Evolutionary conservation across 2,329 filamentous ascomycete species (phyloP).

Genomic region (Cryphonectria radicalis): DNA sequence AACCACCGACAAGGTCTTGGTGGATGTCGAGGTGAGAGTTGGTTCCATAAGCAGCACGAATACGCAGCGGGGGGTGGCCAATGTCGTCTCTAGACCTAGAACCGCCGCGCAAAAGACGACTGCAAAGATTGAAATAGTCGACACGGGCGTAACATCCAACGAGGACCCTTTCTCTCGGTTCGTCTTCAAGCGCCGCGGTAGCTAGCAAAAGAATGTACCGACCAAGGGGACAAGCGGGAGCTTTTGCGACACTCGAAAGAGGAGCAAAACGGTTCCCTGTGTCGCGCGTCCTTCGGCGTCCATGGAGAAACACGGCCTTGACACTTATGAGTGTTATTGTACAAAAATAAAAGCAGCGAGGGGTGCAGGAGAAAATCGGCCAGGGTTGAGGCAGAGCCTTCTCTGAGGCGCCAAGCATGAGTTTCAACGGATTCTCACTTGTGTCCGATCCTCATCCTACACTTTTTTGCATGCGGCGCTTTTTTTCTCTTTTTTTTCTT

Average conservation of each 20-base stretch:
- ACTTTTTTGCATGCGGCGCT: not conserved
- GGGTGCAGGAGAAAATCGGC: not conserved
- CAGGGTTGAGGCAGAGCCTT: not conserved
- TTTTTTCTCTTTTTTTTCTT: not conserved
- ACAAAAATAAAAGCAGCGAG: not conserved
- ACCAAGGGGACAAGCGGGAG: not conserved
- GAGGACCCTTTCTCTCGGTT: conserved; percentile 3
- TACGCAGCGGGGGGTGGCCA: not conserved
- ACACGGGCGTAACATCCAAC: not conserved
- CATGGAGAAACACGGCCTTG: not conserved
- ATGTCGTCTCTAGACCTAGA: not conserved
- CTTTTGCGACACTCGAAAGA: not conserved
- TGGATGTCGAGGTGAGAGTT: too few species aligned
- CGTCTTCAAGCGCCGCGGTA: conserved; percentile 7
- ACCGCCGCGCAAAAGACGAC: not conserved
- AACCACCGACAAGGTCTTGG: not conserved
- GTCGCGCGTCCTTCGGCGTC: not conserved
- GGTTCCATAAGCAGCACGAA: not conserved
- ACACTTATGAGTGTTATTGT: not conserved
- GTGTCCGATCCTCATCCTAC: not conserved
- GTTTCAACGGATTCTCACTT: not conserved
- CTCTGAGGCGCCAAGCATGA: not conserved
- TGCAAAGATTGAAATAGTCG: conserved; percentile 11
- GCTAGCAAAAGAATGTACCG: not conserved
- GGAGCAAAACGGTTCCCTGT: not conserved